phyloP scores from a whole-genome alignment of 2,329 filamentous ascomycete species.

The Microdochium bolleyi region DNA sequence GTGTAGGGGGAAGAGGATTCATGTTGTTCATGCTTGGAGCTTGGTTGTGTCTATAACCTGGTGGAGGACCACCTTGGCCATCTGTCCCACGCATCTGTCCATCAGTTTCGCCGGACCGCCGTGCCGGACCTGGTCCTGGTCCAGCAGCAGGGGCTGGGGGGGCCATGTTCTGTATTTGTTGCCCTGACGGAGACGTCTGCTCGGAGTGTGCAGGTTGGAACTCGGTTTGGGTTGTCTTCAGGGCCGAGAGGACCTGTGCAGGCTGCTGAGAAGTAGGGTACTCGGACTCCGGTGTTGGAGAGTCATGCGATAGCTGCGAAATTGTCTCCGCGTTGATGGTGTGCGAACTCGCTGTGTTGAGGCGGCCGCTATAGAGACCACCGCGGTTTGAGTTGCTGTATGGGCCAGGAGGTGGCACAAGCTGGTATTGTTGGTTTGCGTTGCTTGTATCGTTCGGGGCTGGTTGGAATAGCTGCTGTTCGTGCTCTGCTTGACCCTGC shows the following conservation, averaged over 20 bases:
- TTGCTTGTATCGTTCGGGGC: background rate
- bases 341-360: constrained; percentile 23
- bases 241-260: constrained; percentile 32
- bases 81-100: background rate
- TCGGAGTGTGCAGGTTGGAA: constrained; percentile 15
- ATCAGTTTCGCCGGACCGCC: background rate
- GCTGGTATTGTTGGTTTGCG: background rate
- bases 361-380: constrained; percentile 15
- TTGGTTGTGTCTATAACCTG: constrained; percentile 44
- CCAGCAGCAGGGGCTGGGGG: constrained; percentile 8
- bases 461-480: constrained; percentile 15
- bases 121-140: background rate
- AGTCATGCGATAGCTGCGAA: constrained; percentile 57
- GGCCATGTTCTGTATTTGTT: constrained; percentile 19
- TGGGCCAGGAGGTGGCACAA: background rate
- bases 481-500: constrained; percentile 8
- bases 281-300: constrained; percentile 43
- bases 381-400: background rate
- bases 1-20: constrained; percentile 32
- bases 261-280: constrained; percentile 31
- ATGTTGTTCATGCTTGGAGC: constrained; percentile 28
- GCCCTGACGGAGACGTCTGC: constrained; percentile 19
- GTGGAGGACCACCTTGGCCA: constrained; percentile 6
- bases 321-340: constrained; percentile 49
- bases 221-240: constrained; percentile 13